phyloP scores from a whole-genome alignment of 768 basidiomycete species.

The Fibroporia radiculosa region DNA sequence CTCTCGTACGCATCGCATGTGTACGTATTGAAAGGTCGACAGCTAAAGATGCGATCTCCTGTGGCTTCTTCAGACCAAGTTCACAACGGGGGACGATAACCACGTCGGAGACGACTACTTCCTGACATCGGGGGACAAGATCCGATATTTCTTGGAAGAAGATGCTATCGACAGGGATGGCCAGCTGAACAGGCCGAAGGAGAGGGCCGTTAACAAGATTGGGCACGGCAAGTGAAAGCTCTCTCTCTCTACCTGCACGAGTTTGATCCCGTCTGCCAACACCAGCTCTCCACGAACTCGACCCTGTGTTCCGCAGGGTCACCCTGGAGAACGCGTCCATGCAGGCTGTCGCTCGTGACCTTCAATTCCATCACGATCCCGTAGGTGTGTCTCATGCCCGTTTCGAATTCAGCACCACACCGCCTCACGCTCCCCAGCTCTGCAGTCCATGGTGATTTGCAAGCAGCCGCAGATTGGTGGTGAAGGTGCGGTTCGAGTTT shows the following conservation, averaged over 20 bases:
- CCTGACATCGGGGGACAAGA: slow-evolving; percentile 86
- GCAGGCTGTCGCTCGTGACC: slow-evolving; percentile 60
- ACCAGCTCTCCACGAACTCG: slow-evolving; percentile 78
- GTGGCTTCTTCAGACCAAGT: slow-evolving; percentile 63
- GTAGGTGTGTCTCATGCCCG: slow-evolving; percentile 41
- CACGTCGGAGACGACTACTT: slow-evolving; percentile 94
- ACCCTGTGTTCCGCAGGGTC: slow-evolving; percentile 69
- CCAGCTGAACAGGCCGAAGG: slow-evolving; percentile 62
- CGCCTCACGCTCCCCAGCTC: slow-evolving; percentile 34
- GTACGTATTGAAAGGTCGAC: background rate
- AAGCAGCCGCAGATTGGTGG: slow-evolving; percentile 93
- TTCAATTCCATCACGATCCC: slow-evolving; percentile 81
- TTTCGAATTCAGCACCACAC: too few species aligned
- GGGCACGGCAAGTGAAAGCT: slow-evolving; percentile 57
- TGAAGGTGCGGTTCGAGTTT: slow-evolving; percentile 47
- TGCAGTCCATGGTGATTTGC: slow-evolving; percentile 94
- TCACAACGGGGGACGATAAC: slow-evolving; percentile 70
- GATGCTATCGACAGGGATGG: slow-evolving; percentile 69
- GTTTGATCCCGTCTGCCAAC: background rate
- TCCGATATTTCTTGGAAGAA: slow-evolving; percentile 90
- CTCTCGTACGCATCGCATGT: slow-evolving; percentile 44
- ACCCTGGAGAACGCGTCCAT: slow-evolving; percentile 77
- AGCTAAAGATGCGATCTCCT: background rate
- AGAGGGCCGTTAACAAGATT: slow-evolving; percentile 90
- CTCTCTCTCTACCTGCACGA: background rate